Evolutionary conservation across 192 early-diverging fungal genomes (phyloP).

Genomic region (Mortierella antarctica): DNA sequence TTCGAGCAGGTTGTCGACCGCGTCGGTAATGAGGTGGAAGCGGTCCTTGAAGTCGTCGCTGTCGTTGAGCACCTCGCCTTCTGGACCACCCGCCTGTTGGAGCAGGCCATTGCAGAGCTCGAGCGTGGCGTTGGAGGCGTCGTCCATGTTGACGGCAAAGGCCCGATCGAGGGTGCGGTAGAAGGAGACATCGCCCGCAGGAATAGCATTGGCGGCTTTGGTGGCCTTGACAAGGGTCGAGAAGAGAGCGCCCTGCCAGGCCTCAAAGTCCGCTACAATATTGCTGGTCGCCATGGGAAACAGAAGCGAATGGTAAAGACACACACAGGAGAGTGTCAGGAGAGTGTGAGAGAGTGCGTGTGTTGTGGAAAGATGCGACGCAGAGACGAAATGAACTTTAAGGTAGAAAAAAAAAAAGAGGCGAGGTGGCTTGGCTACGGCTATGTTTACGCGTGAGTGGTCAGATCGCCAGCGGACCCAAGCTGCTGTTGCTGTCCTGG

Average conservation of each 20-base stretch:
- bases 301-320: background rate
- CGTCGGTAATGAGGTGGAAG: conserved; percentile 74
- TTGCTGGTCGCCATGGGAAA: conserved; percentile 25
- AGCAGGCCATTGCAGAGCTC: conserved; percentile 47
- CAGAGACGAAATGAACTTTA: too few species aligned
- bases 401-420: conserved; percentile 5
- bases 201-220: conserved; percentile 68
- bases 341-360: too few species aligned
- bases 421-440: background rate
- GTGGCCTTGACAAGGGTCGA: conserved; percentile 67
- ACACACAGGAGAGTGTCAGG: background rate
- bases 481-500: too few species aligned
- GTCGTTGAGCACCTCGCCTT: conserved; percentile 53
- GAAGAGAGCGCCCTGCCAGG: conserved; percentile 58
- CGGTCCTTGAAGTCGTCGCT: conserved; percentile 75
- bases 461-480: background rate
- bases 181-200: conserved; percentile 67
- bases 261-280: conserved; percentile 55
- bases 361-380: too few species aligned
- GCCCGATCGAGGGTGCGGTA: conserved; percentile 72
- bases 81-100: conserved; percentile 32
- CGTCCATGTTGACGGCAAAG: conserved; percentile 55
- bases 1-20: conserved; percentile 85
- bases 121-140: conserved; percentile 30
- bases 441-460: background rate